These are phyloP conservation scores for Astrephomene gubernaculifera DNA, from an alignment of 139 green algal species.

Conservation along the genomic window DNA sequence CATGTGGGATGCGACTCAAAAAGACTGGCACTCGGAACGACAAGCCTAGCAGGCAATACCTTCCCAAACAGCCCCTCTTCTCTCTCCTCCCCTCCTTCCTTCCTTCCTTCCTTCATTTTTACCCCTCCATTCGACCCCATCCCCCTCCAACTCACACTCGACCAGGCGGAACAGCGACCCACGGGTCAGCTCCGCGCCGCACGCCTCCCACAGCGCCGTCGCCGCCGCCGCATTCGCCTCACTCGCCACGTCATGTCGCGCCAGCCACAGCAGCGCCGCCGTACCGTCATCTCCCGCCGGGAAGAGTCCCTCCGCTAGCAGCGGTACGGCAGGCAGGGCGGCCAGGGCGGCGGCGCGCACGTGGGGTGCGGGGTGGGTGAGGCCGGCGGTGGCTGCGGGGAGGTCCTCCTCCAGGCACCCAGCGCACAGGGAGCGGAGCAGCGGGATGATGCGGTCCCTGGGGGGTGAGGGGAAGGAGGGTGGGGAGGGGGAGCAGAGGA, in stretches of 20 bases:
- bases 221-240: slow-evolving; percentile 73
- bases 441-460: slow-evolving; percentile 75
- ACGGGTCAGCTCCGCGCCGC: background rate
- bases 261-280: slow-evolving; percentile 70
- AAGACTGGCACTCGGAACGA: slow-evolving; percentile 31
- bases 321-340: slow-evolving; percentile 72
- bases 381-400: slow-evolving; percentile 64
- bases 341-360: slow-evolving; percentile 74
- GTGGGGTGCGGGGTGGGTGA: slow-evolving; percentile 54
- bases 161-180: background rate
- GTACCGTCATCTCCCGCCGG: slow-evolving; percentile 32
- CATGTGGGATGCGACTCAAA: background rate
- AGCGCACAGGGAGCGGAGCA: slow-evolving; percentile 78
- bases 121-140: background rate
- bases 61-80: too few relatives aligned
- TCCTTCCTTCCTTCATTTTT: too few relatives aligned
- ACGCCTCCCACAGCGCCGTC: slow-evolving; percentile 64
- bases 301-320: slow-evolving; percentile 48
- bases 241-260: slow-evolving; percentile 59
- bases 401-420: slow-evolving; percentile 64
- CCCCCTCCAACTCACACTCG: background rate
- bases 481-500: background rate
- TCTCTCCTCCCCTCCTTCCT: background rate
- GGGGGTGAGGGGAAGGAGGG: background rate
- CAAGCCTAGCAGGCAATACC: background rate